Percentiles rank a stretch among this genome's conserved stretches.
Conservation (phyloP, 345 rosid species). For the Pelargonium nanum region DNA sequence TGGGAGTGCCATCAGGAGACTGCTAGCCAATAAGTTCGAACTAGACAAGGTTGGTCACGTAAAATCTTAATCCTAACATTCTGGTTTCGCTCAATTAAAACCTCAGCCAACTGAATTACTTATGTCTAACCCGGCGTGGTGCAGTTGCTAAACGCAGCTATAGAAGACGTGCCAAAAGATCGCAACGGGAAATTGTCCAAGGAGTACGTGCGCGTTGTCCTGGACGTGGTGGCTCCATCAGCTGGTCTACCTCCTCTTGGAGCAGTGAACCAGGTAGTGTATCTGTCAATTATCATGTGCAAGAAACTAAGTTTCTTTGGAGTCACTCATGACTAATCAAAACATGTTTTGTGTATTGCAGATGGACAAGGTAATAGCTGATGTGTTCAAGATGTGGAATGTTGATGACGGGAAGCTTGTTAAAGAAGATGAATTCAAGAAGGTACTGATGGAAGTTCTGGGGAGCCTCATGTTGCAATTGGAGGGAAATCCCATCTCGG, state of each 20-base stretch:
- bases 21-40: conserved; percentile 73
- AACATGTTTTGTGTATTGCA: conserved; percentile 15
- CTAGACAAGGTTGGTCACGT: conserved; percentile 50
- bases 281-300: not conserved
- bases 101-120: not conserved
- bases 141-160: conserved; percentile 50
- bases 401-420: conserved; percentile 68
- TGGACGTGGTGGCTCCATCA: conserved; percentile 61
- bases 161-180: conserved; percentile 55
- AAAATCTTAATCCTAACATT: not conserved
- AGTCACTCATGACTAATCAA: too few relatives aligned
- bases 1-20: conserved; percentile 69
- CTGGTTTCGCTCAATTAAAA: not conserved
- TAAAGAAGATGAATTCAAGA: conserved; percentile 87
- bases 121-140: too few relatives aligned
- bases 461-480: conserved; percentile 80
- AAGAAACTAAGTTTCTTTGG: too few relatives aligned
- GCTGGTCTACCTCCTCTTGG: conserved; percentile 84
- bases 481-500: conserved; percentile 57
- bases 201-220: conserved; percentile 48
- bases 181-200: conserved; percentile 54
- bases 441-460: conserved; percentile 49
- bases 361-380: conserved; percentile 56
- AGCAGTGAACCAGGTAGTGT: conserved; percentile 58
- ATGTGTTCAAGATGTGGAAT: conserved; percentile 44